Percentiles rank a stretch among this genome's conserved stretches.
Evolutionary conservation across 345 rosid species (phyloP).

Genomic region (Citrus sinensis): DVS_A1.0 CM039165.1:14796001-14796500

Average conservation of each 20-base stretch:
- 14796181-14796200: background rate
- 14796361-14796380: background rate
- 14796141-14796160: background rate
- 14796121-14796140: conserved; percentile 5
- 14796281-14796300: conserved; percentile 75
- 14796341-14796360: background rate
- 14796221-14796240: conserved; percentile 94
- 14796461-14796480: background rate
- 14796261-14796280: conserved; percentile 82
- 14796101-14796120: conserved; percentile 4
- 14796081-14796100: conserved; percentile 16
- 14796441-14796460: background rate
- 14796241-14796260: conserved; percentile 80
- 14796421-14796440: background rate
- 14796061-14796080: conserved; percentile 62
- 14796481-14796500: background rate
- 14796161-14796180: background rate
- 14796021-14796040: conserved; percentile 90
- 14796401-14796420: background rate
- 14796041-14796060: conserved; percentile 85
- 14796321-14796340: conserved; percentile 52
- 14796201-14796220: conserved; percentile 87
- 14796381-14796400: too few species aligned
- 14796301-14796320: conserved; percentile 81
- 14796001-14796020: conserved; percentile 80